Base-by-base conservation (phyloP, 2,329 filamentous ascomycete genomes). In the Xylariaceae sp. region DNA sequence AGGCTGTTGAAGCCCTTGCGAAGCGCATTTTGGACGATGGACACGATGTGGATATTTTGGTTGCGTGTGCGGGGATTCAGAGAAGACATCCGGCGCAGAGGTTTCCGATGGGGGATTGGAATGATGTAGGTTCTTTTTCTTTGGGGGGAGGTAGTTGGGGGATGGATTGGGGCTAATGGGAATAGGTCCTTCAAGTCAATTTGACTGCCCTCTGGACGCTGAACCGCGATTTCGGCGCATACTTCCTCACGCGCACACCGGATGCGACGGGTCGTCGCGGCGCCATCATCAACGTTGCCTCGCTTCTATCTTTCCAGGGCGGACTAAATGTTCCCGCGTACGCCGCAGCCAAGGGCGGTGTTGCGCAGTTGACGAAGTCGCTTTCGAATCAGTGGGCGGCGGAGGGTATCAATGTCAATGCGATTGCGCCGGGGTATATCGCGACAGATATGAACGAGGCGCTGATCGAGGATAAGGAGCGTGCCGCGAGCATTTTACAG, bases 361-460 rank as follows among this genome's bases (percentile, higher is more conserved):
- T 96, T 0, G 88, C 86, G 4, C 91, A 96, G 75, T 74, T 95
- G 62, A 94, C 90, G 56, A 95, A 94, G 77, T 87, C 88, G 34
- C 80, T 96, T 60, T 86, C 87, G 53, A 96, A 96, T 71, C 90
- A 96, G 77, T 96, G 92, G 92, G 85, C 87, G 0, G 73, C 78
- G 35, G 82, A 85, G 69, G 90, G 91, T 4, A 82, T 96, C 64
- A 89, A 83, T 1, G 91, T 96, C 56, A 96, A 96, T 73, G 89
- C 88, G 18, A 90, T 96, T 71, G 91, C 92, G 1, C 92, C 92
- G 0, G 92, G 92, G 0, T 96, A 96, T 74, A 89, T 96, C 66
- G 88, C 84, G 52, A 96, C 92, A n/a, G 92, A 96, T 62, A 96
- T 96, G 92, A 96, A 96, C 73, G 82, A 81, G 66, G 91, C 90